phyloP scores from a whole-genome alignment of 1,284 basidiomycete genomes.

The Anthracocystis walkeri region DNA sequence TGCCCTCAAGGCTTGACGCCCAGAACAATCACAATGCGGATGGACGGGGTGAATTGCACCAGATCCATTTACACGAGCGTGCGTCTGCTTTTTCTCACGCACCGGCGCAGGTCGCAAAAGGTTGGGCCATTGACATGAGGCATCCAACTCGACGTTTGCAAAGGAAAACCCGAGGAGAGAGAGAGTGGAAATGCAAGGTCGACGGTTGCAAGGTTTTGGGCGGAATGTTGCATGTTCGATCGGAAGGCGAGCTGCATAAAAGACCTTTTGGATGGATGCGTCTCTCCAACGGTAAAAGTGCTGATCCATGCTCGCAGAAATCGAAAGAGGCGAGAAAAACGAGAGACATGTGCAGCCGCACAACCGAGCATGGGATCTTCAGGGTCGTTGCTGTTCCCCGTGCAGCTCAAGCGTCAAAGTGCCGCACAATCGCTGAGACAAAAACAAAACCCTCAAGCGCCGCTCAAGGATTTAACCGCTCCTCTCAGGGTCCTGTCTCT shows the following conservation, averaged over 20 bases:
- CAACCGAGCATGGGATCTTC: neutral
- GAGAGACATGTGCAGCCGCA: neutral
- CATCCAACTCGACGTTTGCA: neutral
- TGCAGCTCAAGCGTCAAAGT: no score
- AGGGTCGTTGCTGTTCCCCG: no score
- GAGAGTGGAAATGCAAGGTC: neutral
- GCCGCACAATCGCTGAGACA: no score
- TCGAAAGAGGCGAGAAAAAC: neutral
- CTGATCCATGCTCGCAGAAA: no score
- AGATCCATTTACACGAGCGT: no score
- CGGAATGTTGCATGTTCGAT: slow-evolving; percentile 15
- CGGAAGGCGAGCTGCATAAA: slow-evolving; percentile 14
- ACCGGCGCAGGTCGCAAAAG: no score
- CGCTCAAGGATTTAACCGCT: no score
- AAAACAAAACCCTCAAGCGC: no score
- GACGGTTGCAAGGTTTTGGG: slow-evolving; percentile 1
- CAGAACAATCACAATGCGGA: neutral
- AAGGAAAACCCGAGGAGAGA: no score
- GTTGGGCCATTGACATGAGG: neutral
- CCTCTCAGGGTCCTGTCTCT: no score
- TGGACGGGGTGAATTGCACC: neutral
- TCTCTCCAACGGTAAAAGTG: neutral
- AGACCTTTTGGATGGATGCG: neutral
- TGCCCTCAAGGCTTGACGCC: neutral
- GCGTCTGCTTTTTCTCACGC: no score